Evolutionary conservation across 495 filamentous ascomycete genomes (phyloP).

Genomic region (Chaetomium cochliodes): DNA sequence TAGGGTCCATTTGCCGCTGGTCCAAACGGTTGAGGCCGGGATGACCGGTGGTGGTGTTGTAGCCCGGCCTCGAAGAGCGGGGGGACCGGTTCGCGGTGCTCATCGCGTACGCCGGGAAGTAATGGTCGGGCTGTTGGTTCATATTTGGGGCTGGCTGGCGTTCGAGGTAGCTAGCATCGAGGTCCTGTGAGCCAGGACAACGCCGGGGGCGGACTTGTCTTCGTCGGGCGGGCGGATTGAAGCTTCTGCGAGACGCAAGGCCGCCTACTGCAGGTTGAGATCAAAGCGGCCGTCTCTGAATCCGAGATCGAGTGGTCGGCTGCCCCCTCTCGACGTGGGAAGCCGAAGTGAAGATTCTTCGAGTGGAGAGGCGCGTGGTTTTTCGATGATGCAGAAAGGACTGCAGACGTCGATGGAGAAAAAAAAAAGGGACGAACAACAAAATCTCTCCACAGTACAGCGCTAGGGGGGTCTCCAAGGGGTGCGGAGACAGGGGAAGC

Average conservation of each 20-base stretch:
- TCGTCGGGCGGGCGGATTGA: background rate
- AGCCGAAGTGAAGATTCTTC: slow-evolving; percentile 31
- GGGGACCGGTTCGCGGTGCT: slow-evolving; percentile 44
- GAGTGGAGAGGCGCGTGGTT: slow-evolving; percentile 38
- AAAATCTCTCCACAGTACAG: slow-evolving; percentile 22
- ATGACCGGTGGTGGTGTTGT: slow-evolving; percentile 60
- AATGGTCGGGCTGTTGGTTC: slow-evolving; percentile 37
- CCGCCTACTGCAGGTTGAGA: background rate
- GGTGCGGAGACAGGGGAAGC: slow-evolving; percentile 19
- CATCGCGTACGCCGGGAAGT: slow-evolving; percentile 34
- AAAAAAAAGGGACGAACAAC: slow-evolving; percentile 15
- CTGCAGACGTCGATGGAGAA: slow-evolving; percentile 16
- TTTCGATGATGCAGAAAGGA: slow-evolving; percentile 35
- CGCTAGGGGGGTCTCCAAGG: slow-evolving; percentile 1
- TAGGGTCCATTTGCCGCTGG: slow-evolving; percentile 50
- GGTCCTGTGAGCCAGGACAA: slow-evolving; percentile 26
- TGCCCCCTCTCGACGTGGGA: slow-evolving; percentile 12
- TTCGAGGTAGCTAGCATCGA: slow-evolving; percentile 28
- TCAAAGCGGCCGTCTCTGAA: background rate
- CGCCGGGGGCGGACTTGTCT: background rate
- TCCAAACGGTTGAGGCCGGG: slow-evolving; percentile 63
- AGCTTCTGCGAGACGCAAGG: slow-evolving; percentile 5
- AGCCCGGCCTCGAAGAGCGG: slow-evolving; percentile 45
- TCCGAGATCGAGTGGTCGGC: slow-evolving; percentile 9
- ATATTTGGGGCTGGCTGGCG: slow-evolving; percentile 25